Evolutionary conservation across 768 basidiomycete genomes (phyloP).

Genomic region (Pseudohyphozyma bogoriensis): DNA sequence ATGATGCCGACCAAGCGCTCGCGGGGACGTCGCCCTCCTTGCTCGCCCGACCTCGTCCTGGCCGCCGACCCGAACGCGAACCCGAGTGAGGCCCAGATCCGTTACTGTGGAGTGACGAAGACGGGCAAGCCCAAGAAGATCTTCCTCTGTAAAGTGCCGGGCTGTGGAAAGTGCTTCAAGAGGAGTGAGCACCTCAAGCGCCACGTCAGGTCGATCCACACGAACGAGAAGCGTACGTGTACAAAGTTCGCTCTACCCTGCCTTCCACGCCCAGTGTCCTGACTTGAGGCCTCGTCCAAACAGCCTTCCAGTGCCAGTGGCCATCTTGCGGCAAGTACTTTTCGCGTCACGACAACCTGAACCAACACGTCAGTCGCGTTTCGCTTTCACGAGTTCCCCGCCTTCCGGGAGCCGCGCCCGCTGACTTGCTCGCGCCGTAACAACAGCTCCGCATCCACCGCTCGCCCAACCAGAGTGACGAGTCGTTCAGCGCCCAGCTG

Average conservation of each 20-base stretch:
- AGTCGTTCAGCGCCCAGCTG: conserved; percentile 9
- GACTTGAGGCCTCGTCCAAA: too few species aligned
- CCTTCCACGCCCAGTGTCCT: too few species aligned
- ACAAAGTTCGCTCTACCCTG: too few species aligned
- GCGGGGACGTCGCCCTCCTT: conserved; percentile 24
- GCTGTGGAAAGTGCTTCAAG: conserved; percentile 79
- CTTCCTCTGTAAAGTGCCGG: conserved; percentile 46
- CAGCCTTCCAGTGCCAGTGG: conserved; percentile 64
- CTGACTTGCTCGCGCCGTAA: background rate
- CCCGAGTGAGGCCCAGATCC: conserved; percentile 16
- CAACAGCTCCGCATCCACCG: conserved; percentile 24
- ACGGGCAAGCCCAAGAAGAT: conserved; percentile 27
- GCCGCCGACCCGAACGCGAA: conserved; percentile 3
- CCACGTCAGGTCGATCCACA: conserved; percentile 79
- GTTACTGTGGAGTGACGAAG: conserved; percentile 24
- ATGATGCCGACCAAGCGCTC: conserved; percentile 23
- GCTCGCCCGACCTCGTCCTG: conserved; percentile 7
- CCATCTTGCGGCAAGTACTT: conserved; percentile 61
- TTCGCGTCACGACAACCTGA: conserved; percentile 67
- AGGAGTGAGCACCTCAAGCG: conserved; percentile 83
- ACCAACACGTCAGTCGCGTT: conserved; percentile 48
- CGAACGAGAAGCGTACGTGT: conserved; percentile 77
- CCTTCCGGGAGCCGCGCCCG: background rate
- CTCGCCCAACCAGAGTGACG: conserved; percentile 4
- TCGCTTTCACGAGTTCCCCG: too few species aligned